phyloP scores from a whole-genome alignment of 345 rosid species.

The Heritiera littoralis region DNA sequence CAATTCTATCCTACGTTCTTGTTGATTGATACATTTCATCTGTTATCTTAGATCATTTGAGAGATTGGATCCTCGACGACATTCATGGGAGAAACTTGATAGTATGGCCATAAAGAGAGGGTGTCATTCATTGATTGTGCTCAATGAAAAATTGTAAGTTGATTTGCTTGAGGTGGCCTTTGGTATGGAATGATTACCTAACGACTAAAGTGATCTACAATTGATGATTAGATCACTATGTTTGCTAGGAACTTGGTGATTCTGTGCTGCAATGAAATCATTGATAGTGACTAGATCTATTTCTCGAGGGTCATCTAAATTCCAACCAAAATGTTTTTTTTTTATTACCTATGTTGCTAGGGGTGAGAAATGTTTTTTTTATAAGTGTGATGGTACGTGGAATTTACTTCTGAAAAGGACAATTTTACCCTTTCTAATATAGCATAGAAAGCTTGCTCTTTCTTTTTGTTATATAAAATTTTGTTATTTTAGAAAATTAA shows the following conservation, averaged over 20 bases:
- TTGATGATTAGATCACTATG: not conserved
- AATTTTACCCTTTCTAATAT: not conserved
- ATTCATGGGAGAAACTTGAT: constrained; percentile 33
- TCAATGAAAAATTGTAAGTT: constrained; percentile 45
- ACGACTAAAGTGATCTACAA: not conserved
- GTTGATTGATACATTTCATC: constrained; percentile 11
- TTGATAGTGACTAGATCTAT: not conserved
- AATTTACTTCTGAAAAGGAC: not conserved
- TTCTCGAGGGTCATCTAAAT: not conserved
- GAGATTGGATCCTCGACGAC: constrained; percentile 46
- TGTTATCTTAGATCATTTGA: constrained; percentile 36
- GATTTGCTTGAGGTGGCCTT: not conserved
- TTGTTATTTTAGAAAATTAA: not conserved
- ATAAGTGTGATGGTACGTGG: not conserved
- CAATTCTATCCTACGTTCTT: not conserved
- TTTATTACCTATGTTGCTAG: no score
- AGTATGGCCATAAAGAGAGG: constrained; percentile 35
- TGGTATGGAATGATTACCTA: not conserved
- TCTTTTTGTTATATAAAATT: not conserved
- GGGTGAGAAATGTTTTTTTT: not conserved
- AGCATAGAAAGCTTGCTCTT: not conserved
- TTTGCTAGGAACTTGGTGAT: not conserved
- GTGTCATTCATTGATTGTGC: constrained; percentile 32
- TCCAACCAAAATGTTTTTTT: not conserved
- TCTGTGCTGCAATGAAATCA: no score